phyloP scores from a whole-genome alignment of 2,329 filamentous ascomycete species.

The Hymenoscyphus infarciens region DNA sequence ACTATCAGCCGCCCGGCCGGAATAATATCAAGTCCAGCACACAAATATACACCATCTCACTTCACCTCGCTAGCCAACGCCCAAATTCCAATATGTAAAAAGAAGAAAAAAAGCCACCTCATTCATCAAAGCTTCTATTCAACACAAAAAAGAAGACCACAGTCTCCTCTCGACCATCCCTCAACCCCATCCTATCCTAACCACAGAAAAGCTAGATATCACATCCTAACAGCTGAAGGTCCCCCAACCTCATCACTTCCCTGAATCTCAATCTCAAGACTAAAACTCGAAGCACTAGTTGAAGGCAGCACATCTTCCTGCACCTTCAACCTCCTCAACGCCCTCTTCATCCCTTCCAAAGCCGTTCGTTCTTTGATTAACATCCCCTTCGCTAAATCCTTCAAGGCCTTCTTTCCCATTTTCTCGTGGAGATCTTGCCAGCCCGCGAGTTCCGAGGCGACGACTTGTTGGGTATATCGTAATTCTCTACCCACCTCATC shows the following conservation, averaged over 20 bases:
- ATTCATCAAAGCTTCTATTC: too few species aligned
- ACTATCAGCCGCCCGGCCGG: too few species aligned
- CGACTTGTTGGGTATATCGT: conserved; percentile 87
- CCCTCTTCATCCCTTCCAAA: conserved; percentile 75
- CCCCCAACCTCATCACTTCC: background rate
- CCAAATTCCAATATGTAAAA: too few species aligned
- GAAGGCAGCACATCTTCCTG: conserved; percentile 4
- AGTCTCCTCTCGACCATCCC: background rate
- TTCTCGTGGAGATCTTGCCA: conserved; percentile 89
- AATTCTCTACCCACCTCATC: conserved; percentile 76
- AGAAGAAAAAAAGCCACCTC: too few species aligned
- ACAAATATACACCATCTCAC: too few species aligned
- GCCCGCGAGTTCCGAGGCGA: conserved; percentile 84
- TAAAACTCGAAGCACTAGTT: background rate
- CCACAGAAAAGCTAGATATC: background rate
- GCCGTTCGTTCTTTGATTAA: conserved; percentile 76
- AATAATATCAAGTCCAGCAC: too few species aligned
- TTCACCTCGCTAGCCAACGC: too few species aligned
- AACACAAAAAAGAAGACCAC: too few species aligned
- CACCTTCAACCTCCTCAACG: conserved; percentile 52
- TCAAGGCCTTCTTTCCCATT: conserved; percentile 70
- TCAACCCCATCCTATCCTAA: background rate
- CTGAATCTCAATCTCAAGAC: conserved; percentile 6
- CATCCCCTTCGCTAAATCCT: conserved; percentile 72
- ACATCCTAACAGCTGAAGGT: background rate